Evolutionary conservation across 805 yeast genomes (phyloP), one percentile per base, ranked within the genome.

Genomic region (Cyberlindnera lachancei): DNA sequence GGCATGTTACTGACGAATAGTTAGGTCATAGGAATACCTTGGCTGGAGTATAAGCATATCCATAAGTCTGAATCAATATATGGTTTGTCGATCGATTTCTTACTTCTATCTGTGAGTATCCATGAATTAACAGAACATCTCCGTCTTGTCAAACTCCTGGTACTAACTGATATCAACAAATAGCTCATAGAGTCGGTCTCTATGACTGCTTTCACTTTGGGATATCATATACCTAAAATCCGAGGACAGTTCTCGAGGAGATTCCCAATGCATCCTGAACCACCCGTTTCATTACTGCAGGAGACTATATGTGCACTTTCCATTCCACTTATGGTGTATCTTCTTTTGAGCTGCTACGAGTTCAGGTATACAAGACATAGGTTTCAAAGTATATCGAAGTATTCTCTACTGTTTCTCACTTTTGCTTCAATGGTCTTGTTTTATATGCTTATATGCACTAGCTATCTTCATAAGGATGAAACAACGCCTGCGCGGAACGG

Each of bases 311-410:
- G 58, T 19, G 2, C 44, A 0, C 5, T 38, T 2, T 35, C 43
- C 3, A 14, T 46, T 1, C 2, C 39, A 0, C 23, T 52, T 3
- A 23, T 42, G 10, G 12, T 41, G 1, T 42, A 48, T 2, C 34
- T 59, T 15, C 17, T 54, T 13, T 38, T 43, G 18, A 68, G 63
- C 34, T 38, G 59, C 16, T 20, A 34, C 3, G 26, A 38, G 9
- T 59, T 56, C 29, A 37, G 50, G 24, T 30, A 43, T 9, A 55
- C 69, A 17, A 27, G 53, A 29, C 61, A 63, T 38, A 37, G 46
- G 2, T 46, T 56, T 28, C 75, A 68, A 36, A 55, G 58, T 0
- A 13, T 66, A 0, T 63, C 70, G 4, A 25, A 23, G 1, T 25
- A 38, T 14, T 41, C 47, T 4, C 21, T 24, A 6, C 6, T 17